phyloP scores from a whole-genome alignment of 1,139 yeast genomes.

The Yamadazyma atmosphaerica region DNA sequence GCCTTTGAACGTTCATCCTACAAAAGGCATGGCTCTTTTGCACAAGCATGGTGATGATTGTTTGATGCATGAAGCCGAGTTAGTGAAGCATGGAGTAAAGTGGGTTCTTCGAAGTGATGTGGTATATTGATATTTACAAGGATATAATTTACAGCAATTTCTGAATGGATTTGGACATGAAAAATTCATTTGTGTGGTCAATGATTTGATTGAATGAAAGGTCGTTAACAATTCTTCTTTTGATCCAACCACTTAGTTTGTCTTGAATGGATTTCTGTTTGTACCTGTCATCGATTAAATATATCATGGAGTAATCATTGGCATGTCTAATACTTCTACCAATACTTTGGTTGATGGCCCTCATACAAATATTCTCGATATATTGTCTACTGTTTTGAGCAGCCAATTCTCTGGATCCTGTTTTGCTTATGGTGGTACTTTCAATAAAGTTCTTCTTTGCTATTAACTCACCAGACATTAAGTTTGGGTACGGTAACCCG shows the following conservation, averaged over 20 bases:
- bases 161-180: constrained; percentile 14
- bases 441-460: constrained; percentile 73
- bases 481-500: constrained; percentile 90
- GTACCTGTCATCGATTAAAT: constrained; percentile 70
- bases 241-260: constrained; percentile 82
- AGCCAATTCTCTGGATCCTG: constrained; percentile 45
- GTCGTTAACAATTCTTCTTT: constrained; percentile 31
- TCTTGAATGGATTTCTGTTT: constrained; percentile 44
- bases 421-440: constrained; percentile 33
- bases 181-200: constrained; percentile 26
- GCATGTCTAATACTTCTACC: constrained; percentile 90
- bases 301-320: constrained; percentile 76
- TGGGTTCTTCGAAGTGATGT: constrained; percentile 70
- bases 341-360: constrained; percentile 88
- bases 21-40: constrained; percentile 57
- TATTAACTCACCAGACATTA: constrained; percentile 77
- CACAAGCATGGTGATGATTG: constrained; percentile 73
- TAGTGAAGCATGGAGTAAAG: constrained; percentile 54
- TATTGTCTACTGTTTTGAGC: constrained; percentile 53
- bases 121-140: constrained; percentile 27
- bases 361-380: constrained; percentile 87
- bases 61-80: constrained; percentile 58
- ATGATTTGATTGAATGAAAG: constrained; percentile 14
- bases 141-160: constrained; percentile 6
- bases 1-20: constrained; percentile 45